A percentile compares a stretch with the other conserved stretches of the same genome.
Conservation (phyloP, 2,329 filamentous ascomycete genomes). For the Xylaria multiplex region DNA sequence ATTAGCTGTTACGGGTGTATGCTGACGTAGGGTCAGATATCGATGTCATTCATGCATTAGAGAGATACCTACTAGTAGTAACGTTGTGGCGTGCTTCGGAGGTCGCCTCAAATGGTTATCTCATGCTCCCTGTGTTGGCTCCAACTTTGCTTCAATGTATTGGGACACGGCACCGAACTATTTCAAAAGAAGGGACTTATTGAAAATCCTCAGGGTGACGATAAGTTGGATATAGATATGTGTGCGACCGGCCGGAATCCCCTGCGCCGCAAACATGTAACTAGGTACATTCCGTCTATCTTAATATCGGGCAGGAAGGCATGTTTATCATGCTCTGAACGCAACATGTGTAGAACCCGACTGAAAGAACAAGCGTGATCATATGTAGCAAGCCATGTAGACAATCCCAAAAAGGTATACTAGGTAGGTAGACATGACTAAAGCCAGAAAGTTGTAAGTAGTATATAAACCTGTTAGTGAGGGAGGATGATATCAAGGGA, state of each 20-base stretch:
- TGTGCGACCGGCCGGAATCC: neutral
- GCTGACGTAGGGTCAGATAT: constrained; percentile 29
- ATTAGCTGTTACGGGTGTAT: constrained; percentile 9
- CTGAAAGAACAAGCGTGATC: neutral
- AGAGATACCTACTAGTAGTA: neutral
- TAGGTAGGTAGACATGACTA: no score
- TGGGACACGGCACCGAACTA: neutral
- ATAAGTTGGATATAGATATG: neutral
- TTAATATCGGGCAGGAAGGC: no score
- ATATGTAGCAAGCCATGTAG: no score
- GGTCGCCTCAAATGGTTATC: constrained; percentile 11
- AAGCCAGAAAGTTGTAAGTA: no score
- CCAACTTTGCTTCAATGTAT: neutral
- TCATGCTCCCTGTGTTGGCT: constrained; percentile 16
- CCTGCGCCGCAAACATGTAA: neutral
- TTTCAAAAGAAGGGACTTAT: neutral
- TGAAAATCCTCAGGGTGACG: neutral
- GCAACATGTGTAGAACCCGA: neutral
- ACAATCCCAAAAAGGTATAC: no score
- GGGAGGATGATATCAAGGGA: neutral
- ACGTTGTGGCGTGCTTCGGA: constrained; percentile 25
- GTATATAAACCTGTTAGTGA: no score
- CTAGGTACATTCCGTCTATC: no score
- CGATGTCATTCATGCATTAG: constrained; percentile 27
- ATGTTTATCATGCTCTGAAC: no score